phyloP scores from a whole-genome alignment of 257 asterid genomes.

The Craterostigma plantagineum region DNA sequence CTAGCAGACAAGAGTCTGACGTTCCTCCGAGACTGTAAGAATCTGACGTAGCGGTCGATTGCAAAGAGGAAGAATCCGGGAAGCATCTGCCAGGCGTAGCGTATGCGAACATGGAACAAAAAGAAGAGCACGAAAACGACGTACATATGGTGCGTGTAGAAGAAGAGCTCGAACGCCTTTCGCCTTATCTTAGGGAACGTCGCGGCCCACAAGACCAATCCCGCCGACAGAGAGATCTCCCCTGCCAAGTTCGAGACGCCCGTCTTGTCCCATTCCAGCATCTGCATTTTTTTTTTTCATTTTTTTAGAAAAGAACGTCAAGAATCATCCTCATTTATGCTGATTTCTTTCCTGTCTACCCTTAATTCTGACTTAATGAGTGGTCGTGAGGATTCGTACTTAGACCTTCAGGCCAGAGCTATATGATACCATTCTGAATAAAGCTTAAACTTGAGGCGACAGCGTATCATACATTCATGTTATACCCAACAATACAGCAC shows the following conservation, averaged over 20 bases:
- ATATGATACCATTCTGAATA: too few relatives aligned
- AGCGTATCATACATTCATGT: too few relatives aligned
- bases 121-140: conserved; percentile 52
- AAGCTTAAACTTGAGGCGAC: too few relatives aligned
- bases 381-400: too few relatives aligned
- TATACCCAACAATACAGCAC: too few relatives aligned
- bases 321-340: too few relatives aligned
- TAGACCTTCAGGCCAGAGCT: too few relatives aligned
- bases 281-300: too few relatives aligned
- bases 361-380: too few relatives aligned
- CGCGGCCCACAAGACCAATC: conserved; percentile 49
- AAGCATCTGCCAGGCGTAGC: conserved; percentile 32
- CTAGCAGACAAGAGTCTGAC: conserved; percentile 50
- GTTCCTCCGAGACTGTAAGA: conserved; percentile 46
- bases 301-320: too few relatives aligned
- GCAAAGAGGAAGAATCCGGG: conserved; percentile 83
- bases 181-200: conserved; percentile 52
- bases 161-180: conserved; percentile 65
- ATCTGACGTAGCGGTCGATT: conserved; percentile 53
- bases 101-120: conserved; percentile 49
- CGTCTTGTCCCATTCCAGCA: conserved; percentile 50
- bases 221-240: conserved; percentile 51
- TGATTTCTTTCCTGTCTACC: too few relatives aligned
- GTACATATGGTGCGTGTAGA: conserved; percentile 71
- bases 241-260: conserved; percentile 61